phyloP scores from a whole-genome alignment of 345 rosid genomes.

The Boechera retrofracta region DNA sequence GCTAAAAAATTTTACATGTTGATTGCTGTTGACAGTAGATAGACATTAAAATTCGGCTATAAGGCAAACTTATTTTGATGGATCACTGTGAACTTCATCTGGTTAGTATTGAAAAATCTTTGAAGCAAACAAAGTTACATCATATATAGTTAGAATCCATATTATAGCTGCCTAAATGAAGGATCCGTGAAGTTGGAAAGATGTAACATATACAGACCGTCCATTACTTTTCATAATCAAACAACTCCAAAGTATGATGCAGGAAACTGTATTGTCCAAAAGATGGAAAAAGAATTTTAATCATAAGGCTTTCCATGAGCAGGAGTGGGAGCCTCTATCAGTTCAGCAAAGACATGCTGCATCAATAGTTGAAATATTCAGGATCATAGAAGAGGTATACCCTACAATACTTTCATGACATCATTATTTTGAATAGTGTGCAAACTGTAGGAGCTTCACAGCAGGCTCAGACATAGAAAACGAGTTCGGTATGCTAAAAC shows the following conservation, averaged over 20 bases:
- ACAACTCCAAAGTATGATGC: slow-evolving; percentile 3
- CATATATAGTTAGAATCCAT: slow-evolving; percentile 10
- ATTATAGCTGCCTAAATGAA: slow-evolving; percentile 2
- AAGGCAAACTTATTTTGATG: slow-evolving; percentile 6
- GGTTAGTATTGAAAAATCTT: slow-evolving; percentile 7
- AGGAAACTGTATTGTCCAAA: slow-evolving; percentile 13
- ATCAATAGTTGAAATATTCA: slow-evolving; percentile 90
- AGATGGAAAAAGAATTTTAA: slow-evolving; percentile 26
- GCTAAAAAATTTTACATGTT: background rate
- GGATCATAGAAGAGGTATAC: slow-evolving; percentile 95
- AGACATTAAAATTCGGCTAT: slow-evolving; percentile 15
- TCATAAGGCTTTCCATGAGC: slow-evolving; percentile 39
- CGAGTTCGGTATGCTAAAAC: background rate
- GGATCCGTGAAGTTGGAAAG: slow-evolving; percentile 12
- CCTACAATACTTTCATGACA: slow-evolving; percentile 17
- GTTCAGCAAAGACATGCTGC: slow-evolving; percentile 85
- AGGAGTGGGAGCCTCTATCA: slow-evolving; percentile 99
- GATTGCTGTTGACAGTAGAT: slow-evolving; percentile 27
- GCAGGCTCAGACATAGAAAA: background rate
- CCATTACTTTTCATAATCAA: slow-evolving; percentile 11
- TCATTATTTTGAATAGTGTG: slow-evolving; percentile 13
- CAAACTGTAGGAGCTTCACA: slow-evolving; percentile 23
- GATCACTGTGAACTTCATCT: slow-evolving; percentile 23
- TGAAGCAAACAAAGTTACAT: background rate
- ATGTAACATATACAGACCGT: slow-evolving; percentile 20